A percentile compares a stretch with the other conserved stretches of the same genome.
phyloP scores from a whole-genome alignment of 2,329 filamentous ascomycete genomes.

The Fusarium annulatum region DNA sequence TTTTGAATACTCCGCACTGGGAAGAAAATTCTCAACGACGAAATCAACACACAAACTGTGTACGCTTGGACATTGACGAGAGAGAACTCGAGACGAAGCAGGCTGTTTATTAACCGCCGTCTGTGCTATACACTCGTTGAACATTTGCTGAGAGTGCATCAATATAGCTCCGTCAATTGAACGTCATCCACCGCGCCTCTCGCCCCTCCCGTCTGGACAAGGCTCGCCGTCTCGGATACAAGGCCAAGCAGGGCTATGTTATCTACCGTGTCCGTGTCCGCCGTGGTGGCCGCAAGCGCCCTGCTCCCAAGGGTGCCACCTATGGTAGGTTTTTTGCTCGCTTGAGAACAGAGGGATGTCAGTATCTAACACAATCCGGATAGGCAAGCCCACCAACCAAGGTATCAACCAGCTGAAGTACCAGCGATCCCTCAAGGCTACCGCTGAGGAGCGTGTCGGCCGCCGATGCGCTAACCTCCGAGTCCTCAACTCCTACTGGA shows the following conservation, averaged over 20 bases:
- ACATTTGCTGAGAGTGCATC: slow-evolving; percentile 99
- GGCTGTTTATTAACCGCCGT: slow-evolving; percentile 39
- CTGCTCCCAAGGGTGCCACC: slow-evolving; percentile 96
- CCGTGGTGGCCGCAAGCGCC: slow-evolving; percentile 98
- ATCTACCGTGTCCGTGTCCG: slow-evolving; percentile 99
- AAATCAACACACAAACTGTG: neutral
- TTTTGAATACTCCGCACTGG: slow-evolving; percentile 20
- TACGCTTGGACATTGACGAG: slow-evolving; percentile 1
- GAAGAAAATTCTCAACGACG: slow-evolving; percentile 30
- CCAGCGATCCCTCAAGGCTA: slow-evolving; percentile 97
- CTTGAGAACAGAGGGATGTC: neutral
- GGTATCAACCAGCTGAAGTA: slow-evolving; percentile 99
- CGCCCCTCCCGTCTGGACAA: slow-evolving; percentile 99
- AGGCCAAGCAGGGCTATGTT: slow-evolving; percentile 99
- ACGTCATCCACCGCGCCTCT: slow-evolving; percentile 99
- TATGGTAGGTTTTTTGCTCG: slow-evolving; percentile 77
- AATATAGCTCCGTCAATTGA: slow-evolving; percentile 99
- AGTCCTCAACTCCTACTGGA: slow-evolving; percentile 99
- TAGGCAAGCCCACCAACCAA: slow-evolving; percentile 99
- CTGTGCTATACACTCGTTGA: slow-evolving; percentile 98
- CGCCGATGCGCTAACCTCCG: slow-evolving; percentile 98
- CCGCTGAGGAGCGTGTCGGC: slow-evolving; percentile 99
- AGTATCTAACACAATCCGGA: slow-evolving; percentile 43
- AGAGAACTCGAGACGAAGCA: slow-evolving; percentile 16
- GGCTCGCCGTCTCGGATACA: slow-evolving; percentile 99